Base-by-base conservation (phyloP, 106 monocot species). In the Dendrobium nobile region DNA sequence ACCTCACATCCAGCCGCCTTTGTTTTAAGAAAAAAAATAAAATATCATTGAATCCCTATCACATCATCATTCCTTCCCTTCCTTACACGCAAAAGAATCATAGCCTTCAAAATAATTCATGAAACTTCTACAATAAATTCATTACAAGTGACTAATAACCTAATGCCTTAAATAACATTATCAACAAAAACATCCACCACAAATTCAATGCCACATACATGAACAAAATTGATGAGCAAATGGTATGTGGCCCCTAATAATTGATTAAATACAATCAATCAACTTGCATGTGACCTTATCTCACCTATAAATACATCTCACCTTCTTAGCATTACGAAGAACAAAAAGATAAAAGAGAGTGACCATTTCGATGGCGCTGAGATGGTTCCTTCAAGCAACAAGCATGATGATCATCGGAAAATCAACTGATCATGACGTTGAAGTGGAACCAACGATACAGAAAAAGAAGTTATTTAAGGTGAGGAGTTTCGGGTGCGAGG, bases 311-410 rank as follows among this genome's bases (percentile, higher is more conserved):
- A 72, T 72, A 72, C 72, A 7, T 15, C 31, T 70, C 33, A 33
- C 1, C 70, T 2, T 11, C 67, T 27, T 7, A 31, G 24, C 3
- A 1, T 28, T 9, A 72, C 3, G 40, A 4, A 37, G 72, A 72
- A 5, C 40, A 16, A 72, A 51, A 51, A 15, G 1, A 2, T 10
- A 16, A 51, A 2, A 51, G 51, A 51, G 13, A 51, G 51, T 2
- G 13, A 51, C 0, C 51, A 51, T 51, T 2, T 51, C 13, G 16
- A 51, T 51, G 51, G 51, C 51, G 2, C 1, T 75, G 74, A 75
- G 74, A 2, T 75, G 74, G 41, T 75, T 75, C n/a, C 74, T 75
- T 33, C 74, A 43, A 7, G 74, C 74, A n/a, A 22, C 74, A 4
- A 7, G 18, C 41, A 44, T 15, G 74, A 75, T 75, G 74, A 75